Conservation (phyloP, 495 filamentous ascomycete species). For the Aspergillus heteromorphus region DNA sequence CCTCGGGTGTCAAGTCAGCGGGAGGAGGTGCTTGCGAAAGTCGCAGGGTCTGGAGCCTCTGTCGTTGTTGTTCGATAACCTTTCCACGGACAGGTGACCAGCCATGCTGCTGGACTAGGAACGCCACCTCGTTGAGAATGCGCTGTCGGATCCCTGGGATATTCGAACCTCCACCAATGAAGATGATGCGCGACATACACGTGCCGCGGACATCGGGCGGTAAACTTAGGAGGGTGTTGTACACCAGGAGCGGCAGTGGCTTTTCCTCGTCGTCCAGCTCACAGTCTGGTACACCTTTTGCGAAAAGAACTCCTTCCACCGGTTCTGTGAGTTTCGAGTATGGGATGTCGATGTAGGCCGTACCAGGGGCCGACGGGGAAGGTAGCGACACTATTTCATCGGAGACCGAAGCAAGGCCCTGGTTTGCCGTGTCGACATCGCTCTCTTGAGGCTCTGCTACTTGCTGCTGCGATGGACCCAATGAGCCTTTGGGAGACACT, state of each 20-base stretch:
- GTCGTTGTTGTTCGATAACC: conserved; percentile 49
- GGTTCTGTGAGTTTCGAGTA: conserved; percentile 66
- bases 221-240: conserved; percentile 65
- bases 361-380: conserved; percentile 35
- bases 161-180: conserved; percentile 75
- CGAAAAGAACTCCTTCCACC: conserved; percentile 71
- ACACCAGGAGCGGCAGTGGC: conserved; percentile 67
- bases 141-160: conserved; percentile 79
- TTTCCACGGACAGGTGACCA: conserved; percentile 73
- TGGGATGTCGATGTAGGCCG: conserved; percentile 47
- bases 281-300: conserved; percentile 40
- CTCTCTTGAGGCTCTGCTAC: background rate
- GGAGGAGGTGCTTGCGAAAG: conserved; percentile 22
- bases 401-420: background rate
- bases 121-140: conserved; percentile 66
- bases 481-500: background rate
- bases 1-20: conserved; percentile 12
- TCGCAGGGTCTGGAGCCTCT: conserved; percentile 44
- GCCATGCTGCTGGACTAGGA: conserved; percentile 56
- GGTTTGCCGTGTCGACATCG: background rate
- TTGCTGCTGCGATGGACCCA: background rate
- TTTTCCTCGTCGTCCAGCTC: conserved; percentile 82
- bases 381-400: conserved; percentile 35
- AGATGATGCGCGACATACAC: conserved; percentile 86
- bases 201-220: conserved; percentile 75